Evolutionary conservation across 1,139 yeast genomes (phyloP).

Genomic region (Scheffersomyces stambukii): DNA sequence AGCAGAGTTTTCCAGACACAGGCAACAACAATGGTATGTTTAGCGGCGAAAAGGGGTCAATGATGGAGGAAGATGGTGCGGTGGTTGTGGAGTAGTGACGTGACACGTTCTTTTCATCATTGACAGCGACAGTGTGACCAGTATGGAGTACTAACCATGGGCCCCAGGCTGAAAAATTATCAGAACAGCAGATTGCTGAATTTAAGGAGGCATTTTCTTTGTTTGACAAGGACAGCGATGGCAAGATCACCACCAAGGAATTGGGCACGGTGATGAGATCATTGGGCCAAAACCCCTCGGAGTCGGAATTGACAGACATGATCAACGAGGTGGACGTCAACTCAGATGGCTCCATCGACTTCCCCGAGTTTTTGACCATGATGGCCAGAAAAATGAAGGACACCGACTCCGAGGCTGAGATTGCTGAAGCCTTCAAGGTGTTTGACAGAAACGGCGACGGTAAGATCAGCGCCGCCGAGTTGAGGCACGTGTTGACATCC

Average conservation of each 20-base stretch:
- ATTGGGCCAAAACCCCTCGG: conserved; percentile 94
- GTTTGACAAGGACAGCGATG: conserved; percentile 95
- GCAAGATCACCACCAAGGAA: conserved; percentile 91
- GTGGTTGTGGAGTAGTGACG: no score
- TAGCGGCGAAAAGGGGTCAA: no score
- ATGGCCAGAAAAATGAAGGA: conserved; percentile 96
- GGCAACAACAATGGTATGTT: no score
- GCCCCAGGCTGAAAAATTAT: conserved; percentile 76
- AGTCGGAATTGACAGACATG: conserved; percentile 92
- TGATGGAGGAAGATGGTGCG: no score
- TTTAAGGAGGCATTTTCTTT: conserved; percentile 96
- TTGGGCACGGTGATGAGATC: conserved; percentile 98
- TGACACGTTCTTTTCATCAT: no score
- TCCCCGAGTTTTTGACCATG: conserved; percentile 78
- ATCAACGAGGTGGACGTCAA: conserved; percentile 95
- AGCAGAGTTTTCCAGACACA: no score
- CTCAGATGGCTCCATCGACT: conserved; percentile 92
- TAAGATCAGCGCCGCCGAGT: conserved; percentile 90
- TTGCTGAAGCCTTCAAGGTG: conserved; percentile 95
- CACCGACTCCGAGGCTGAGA: conserved; percentile 94
- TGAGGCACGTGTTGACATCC: conserved; percentile 92
- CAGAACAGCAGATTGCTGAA: conserved; percentile 94
- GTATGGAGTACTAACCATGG: no score
- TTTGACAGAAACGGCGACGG: conserved; percentile 95
- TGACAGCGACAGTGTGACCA: no score